Evolutionary conservation across 2,329 filamentous ascomycete genomes (phyloP).

Genomic region (Trichothecium roseum): DNA sequence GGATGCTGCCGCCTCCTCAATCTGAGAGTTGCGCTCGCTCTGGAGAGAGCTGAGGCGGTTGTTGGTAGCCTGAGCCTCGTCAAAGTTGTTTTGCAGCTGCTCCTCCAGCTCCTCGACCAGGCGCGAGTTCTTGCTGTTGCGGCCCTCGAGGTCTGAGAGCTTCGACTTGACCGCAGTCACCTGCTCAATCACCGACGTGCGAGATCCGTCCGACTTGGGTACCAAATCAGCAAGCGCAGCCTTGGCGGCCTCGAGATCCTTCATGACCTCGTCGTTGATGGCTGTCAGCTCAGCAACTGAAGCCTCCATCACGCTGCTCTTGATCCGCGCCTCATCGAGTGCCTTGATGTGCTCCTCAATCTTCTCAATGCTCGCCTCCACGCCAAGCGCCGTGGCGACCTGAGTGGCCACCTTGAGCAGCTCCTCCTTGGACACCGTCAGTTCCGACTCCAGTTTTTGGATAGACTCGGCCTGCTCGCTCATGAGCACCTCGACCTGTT

Average conservation of each 20-base stretch:
- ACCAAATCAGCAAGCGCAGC: constrained; percentile 42
- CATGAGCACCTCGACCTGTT: constrained; percentile 47
- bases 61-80: constrained; percentile 76
- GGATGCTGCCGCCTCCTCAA: constrained; percentile 67
- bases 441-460: constrained; percentile 48
- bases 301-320: constrained; percentile 44
- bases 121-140: constrained; percentile 83
- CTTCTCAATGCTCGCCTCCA: constrained; percentile 58
- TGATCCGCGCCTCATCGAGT: constrained; percentile 47
- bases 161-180: constrained; percentile 54
- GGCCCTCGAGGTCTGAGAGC: constrained; percentile 49
- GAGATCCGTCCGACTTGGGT: constrained; percentile 34
- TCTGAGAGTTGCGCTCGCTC: constrained; percentile 59
- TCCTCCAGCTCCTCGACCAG: constrained; percentile 95
- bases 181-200: constrained; percentile 34
- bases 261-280: constrained; percentile 49
- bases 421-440: constrained; percentile 55
- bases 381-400: constrained; percentile 47
- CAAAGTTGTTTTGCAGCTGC: constrained; percentile 88
- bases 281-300: constrained; percentile 44
- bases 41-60: constrained; percentile 80
- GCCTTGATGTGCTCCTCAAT: constrained; percentile 54
- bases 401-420: constrained; percentile 54
- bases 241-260: constrained; percentile 53
- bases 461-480: constrained; percentile 48